Evolutionary conservation across 805 yeast species (phyloP).

Genomic region (Zygosaccharomyces siamensis): DNA sequence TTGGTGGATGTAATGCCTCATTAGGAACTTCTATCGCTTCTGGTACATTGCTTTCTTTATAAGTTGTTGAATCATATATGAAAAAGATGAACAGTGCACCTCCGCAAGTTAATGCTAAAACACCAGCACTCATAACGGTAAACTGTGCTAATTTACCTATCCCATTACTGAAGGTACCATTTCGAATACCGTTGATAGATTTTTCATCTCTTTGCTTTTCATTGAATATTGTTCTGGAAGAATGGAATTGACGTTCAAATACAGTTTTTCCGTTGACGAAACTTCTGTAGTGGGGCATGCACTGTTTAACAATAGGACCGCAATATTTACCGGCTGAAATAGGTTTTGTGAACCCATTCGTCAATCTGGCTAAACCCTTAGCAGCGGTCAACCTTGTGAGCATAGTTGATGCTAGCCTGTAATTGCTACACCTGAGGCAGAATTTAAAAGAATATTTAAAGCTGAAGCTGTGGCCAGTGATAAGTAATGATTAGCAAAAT

Average conservation of each 20-base stretch:
- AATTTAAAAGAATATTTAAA: neutral
- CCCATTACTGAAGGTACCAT: conserved; percentile 13
- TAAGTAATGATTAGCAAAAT: too few relatives aligned
- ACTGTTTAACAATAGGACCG: neutral
- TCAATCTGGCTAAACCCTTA: neutral
- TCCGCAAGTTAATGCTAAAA: conserved; percentile 41
- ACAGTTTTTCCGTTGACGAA: neutral
- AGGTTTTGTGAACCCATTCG: neutral
- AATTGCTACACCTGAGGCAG: neutral
- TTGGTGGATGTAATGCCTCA: conserved; percentile 49
- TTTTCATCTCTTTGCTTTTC: conserved; percentile 3
- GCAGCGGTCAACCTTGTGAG: conserved; percentile 3
- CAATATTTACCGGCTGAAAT: neutral
- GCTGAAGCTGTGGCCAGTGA: neutral
- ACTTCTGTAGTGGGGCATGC: neutral
- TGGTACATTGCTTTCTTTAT: conserved; percentile 39
- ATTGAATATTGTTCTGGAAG: neutral
- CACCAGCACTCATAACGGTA: conserved; percentile 39
- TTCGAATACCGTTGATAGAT: neutral
- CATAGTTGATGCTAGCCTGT: neutral
- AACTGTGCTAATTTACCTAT: conserved; percentile 35
- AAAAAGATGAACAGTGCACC: conserved; percentile 47
- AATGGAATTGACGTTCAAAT: conserved; percentile 8
- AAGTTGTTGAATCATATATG: conserved; percentile 64
- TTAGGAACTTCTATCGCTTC: conserved; percentile 47